Percentiles rank a stretch among this genome's conserved stretches.
Conservation (phyloP, 257 asterid species). For the Solanum piurae region DNA sequence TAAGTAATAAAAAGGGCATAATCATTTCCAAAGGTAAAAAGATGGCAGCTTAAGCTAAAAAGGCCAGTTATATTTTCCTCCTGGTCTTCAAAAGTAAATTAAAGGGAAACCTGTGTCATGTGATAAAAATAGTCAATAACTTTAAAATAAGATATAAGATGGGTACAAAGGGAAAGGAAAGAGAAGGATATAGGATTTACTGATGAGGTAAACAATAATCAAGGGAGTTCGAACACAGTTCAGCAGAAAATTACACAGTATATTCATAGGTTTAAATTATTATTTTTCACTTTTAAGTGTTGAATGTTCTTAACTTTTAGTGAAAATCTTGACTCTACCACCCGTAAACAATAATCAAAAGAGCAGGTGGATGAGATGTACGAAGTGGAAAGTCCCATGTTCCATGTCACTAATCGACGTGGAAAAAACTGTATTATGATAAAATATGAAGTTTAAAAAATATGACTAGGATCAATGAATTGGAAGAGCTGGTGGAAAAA, state of each 20-base stretch:
- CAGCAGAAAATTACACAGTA: background rate
- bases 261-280: too few relatives aligned
- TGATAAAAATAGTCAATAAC: background rate
- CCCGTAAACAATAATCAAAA: background rate
- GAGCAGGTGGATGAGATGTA: background rate
- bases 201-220: background rate
- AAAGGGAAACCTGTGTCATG: background rate
- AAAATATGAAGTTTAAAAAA: background rate
- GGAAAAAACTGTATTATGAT: background rate
- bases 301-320: background rate
- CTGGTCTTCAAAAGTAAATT: background rate
- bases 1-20: background rate
- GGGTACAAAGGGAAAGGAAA: background rate
- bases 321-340: too few relatives aligned
- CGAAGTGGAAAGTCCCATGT: background rate
- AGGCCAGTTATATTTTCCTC: background rate
- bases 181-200: background rate
- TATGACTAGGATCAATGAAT: background rate
- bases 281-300: background rate
- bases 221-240: too few relatives aligned
- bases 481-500: background rate
- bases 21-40: background rate
- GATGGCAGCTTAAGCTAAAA: background rate
- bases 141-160: background rate
- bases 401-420: slow-evolving; percentile 1